phyloP scores from a whole-genome alignment of 2,329 filamentous ascomycete genomes.

The Didymella keratinophila region DNA sequence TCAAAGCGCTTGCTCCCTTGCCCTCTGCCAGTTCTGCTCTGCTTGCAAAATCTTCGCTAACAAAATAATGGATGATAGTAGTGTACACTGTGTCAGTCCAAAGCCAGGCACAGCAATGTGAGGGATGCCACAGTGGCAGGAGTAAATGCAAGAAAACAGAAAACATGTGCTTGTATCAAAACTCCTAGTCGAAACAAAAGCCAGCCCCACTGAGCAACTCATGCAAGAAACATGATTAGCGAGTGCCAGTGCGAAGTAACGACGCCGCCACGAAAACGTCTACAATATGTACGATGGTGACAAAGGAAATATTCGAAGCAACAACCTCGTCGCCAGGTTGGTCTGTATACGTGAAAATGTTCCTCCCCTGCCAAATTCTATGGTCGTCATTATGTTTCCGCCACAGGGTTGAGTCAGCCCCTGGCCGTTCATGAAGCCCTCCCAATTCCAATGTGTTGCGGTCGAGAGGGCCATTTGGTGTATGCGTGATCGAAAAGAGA shows the following conservation, averaged over 20 bases:
- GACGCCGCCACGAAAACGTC: slow-evolving; percentile 43
- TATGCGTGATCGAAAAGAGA: slow-evolving; percentile 43
- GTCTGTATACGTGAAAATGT: slow-evolving; percentile 47
- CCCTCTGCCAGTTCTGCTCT: slow-evolving; percentile 24
- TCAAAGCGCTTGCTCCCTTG: slow-evolving; percentile 9
- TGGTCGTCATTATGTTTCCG: slow-evolving; percentile 49
- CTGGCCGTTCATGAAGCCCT: slow-evolving; percentile 36
- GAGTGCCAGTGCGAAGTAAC: slow-evolving; percentile 41
- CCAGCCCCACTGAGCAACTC: slow-evolving; percentile 42
- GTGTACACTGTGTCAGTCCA: slow-evolving; percentile 38
- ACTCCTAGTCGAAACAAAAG: slow-evolving; percentile 38
- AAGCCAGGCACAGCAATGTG: slow-evolving; percentile 32
- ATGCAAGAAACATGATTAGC: slow-evolving; percentile 49
- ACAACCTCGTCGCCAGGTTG: slow-evolving; percentile 34
- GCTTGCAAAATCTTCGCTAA: slow-evolving; percentile 23
- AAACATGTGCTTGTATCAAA: slow-evolving; percentile 50
- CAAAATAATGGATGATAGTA: slow-evolving; percentile 32
- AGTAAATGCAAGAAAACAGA: slow-evolving; percentile 34
- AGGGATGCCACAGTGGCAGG: slow-evolving; percentile 3
- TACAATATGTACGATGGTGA: slow-evolving; percentile 51
- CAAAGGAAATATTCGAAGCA: slow-evolving; percentile 42
- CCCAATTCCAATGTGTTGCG: slow-evolving; percentile 22
- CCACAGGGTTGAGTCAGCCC: slow-evolving; percentile 29
- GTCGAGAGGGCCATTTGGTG: slow-evolving; percentile 26
- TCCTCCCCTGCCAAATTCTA: slow-evolving; percentile 44